Conservation (phyloP, 164 flowering plant species). For the Litsea cubeba region DNA sequence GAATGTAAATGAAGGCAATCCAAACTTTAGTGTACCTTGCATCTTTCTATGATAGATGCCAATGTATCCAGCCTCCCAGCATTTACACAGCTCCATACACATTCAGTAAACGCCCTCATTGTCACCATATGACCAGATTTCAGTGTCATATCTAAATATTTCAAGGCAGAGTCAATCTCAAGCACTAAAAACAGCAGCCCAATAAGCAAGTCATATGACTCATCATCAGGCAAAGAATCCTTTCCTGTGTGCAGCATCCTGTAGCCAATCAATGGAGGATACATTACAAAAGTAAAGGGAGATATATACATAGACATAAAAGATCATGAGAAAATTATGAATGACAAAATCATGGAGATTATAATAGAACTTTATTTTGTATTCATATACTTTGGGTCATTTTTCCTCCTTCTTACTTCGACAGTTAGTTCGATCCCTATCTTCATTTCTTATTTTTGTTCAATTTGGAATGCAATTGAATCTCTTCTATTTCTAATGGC, state of each 20-base stretch:
- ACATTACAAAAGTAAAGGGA: constrained; percentile 15
- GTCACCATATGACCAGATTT: constrained; percentile 71
- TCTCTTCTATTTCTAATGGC: no score
- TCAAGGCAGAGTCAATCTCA: constrained; percentile 70
- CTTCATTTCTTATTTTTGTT: no score
- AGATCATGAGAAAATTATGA: no score
- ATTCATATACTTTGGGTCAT: no score
- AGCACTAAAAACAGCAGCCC: constrained; percentile 46
- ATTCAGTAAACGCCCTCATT: constrained; percentile 46
- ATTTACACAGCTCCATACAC: constrained; percentile 54
- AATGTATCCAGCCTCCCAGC: constrained; percentile 67
- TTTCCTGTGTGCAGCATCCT: constrained; percentile 85
- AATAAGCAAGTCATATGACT: constrained; percentile 68
- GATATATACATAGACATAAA: neutral
- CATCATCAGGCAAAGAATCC: constrained; percentile 76
- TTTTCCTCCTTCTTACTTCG: no score
- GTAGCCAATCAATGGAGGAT: constrained; percentile 28
- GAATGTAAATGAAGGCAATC: neutral
- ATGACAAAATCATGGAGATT: no score
- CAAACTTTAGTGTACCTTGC: constrained; percentile 56
- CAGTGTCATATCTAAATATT: constrained; percentile 60
- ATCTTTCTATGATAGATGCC: constrained; percentile 76
- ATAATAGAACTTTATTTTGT: no score
- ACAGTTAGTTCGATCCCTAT: no score
- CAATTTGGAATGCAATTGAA: no score